Conservation (phyloP, 345 rosid genomes). For the Brassica cretica region DNA sequence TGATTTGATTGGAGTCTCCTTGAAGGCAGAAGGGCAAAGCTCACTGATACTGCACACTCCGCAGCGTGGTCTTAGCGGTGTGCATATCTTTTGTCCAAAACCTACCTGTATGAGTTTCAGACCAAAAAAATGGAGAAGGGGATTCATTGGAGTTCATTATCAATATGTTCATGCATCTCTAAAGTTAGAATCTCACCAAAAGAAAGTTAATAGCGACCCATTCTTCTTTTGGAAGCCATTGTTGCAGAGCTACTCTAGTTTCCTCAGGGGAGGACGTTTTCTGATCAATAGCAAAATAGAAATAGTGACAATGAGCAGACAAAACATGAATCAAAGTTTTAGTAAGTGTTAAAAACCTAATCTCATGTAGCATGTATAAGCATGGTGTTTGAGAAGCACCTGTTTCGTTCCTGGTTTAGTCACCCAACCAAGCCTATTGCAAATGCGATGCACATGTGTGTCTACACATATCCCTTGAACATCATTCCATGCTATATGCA, state of each 20-base stretch:
- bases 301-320: slow-evolving; percentile 11
- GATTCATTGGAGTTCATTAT: background rate
- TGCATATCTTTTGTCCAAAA: slow-evolving; percentile 88
- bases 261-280: slow-evolving; percentile 82
- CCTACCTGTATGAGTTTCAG: slow-evolving; percentile 57
- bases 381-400: slow-evolving; percentile 42
- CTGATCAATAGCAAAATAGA: slow-evolving; percentile 18
- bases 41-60: slow-evolving; percentile 59
- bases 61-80: slow-evolving; percentile 78
- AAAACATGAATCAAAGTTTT: background rate
- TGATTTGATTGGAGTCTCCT: slow-evolving; percentile 56
- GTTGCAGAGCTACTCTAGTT: slow-evolving; percentile 82
- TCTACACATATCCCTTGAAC: slow-evolving; percentile 95
- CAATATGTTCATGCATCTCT: background rate
- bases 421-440: slow-evolving; percentile 97
- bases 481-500: slow-evolving; percentile 85
- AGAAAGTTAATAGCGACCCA: slow-evolving; percentile 92
- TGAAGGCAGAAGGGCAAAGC: slow-evolving; percentile 86
- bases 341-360: background rate
- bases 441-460: slow-evolving; percentile 91
- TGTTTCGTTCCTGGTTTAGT: slow-evolving; percentile 60
- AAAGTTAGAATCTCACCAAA: slow-evolving; percentile 49
- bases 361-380: background rate
- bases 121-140: background rate
- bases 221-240: slow-evolving; percentile 95